Evolutionary conservation across 2,329 filamentous ascomycete genomes (phyloP).

Genomic region (Fusarium azukiicola): DNA sequence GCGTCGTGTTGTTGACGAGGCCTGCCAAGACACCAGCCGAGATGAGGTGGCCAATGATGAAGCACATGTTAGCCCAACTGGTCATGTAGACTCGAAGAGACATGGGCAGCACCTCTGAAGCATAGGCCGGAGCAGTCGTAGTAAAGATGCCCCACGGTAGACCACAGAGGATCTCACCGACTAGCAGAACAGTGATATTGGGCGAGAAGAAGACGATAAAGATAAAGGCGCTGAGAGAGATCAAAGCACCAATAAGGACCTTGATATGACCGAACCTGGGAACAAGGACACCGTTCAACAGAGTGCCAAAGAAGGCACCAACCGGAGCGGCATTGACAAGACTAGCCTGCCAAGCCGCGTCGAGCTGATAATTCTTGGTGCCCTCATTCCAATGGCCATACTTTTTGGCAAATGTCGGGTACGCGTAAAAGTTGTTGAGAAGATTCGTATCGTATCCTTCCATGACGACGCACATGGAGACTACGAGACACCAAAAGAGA

Average conservation of each 20-base stretch:
- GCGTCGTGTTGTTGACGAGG: conserved; percentile 53
- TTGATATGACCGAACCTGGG: conserved; percentile 67
- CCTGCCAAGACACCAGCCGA: conserved; percentile 58
- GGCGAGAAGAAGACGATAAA: conserved; percentile 71
- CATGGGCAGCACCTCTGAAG: conserved; percentile 66
- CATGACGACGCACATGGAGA: conserved; percentile 66
- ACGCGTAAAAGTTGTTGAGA: conserved; percentile 63
- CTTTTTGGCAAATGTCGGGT: conserved; percentile 54
- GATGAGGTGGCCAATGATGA: conserved; percentile 69
- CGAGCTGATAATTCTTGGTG: conserved; percentile 61
- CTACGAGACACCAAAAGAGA: conserved; percentile 59
- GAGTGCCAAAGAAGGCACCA: conserved; percentile 72
- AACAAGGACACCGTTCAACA: conserved; percentile 70
- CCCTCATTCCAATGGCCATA: conserved; percentile 56
- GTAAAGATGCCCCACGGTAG: conserved; percentile 70
- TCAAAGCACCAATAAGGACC: conserved; percentile 67
- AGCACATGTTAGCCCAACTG: conserved; percentile 70
- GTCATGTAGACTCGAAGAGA: conserved; percentile 69
- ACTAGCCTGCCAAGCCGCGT: conserved; percentile 73
- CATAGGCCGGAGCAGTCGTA: conserved; percentile 70
- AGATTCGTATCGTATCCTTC: conserved; percentile 65
- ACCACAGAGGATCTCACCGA: conserved; percentile 69
- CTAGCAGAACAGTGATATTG: conserved; percentile 61
- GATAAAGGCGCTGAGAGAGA: conserved; percentile 65
- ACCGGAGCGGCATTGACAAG: conserved; percentile 67